A percentile compares a stretch with the other conserved stretches of the same genome.
Evolutionary conservation across 2,329 filamentous ascomycete genomes (phyloP).

Genomic region (Ceratocystis cacaofunesta): DNA sequence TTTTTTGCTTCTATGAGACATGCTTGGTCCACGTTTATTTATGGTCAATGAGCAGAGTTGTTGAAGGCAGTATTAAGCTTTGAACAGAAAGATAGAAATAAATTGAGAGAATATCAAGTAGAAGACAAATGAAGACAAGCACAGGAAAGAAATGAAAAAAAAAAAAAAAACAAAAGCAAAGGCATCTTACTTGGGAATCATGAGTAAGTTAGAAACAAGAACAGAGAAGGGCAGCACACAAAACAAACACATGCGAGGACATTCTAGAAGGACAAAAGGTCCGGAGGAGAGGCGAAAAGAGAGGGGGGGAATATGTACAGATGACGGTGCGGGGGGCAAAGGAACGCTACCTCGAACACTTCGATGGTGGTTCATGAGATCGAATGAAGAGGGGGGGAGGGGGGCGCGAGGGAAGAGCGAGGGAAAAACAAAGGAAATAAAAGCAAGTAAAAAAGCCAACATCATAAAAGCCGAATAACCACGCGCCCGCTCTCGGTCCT

Average conservation of each 20-base stretch:
- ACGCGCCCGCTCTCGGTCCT: not conserved
- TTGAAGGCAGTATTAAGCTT: too few relatives aligned
- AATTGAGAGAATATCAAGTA: too few relatives aligned
- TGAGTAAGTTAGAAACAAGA: not conserved
- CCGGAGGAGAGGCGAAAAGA: not conserved
- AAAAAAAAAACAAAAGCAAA: not conserved
- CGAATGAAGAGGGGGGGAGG: not conserved
- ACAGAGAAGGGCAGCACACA: not conserved
- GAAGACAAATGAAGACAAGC: too few relatives aligned
- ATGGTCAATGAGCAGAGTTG: too few relatives aligned
- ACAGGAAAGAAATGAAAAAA: not conserved
- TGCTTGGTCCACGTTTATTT: too few relatives aligned
- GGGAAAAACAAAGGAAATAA: not conserved
- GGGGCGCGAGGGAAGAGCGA: not conserved
- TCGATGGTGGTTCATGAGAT: not conserved
- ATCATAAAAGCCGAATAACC: not conserved
- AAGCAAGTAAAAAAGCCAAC: not conserved
- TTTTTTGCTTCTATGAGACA: too few relatives aligned
- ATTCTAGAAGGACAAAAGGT: not conserved
- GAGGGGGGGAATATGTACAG: not conserved
- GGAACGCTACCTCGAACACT: slow-evolving; percentile 8
- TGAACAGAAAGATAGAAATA: too few relatives aligned
- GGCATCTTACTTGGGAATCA: slow-evolving; percentile 6
- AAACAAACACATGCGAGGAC: not conserved
- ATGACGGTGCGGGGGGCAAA: not conserved